Evolutionary conservation across 208 protist species (phyloP).

Genomic region (Strigomonas culicis): DNA sequence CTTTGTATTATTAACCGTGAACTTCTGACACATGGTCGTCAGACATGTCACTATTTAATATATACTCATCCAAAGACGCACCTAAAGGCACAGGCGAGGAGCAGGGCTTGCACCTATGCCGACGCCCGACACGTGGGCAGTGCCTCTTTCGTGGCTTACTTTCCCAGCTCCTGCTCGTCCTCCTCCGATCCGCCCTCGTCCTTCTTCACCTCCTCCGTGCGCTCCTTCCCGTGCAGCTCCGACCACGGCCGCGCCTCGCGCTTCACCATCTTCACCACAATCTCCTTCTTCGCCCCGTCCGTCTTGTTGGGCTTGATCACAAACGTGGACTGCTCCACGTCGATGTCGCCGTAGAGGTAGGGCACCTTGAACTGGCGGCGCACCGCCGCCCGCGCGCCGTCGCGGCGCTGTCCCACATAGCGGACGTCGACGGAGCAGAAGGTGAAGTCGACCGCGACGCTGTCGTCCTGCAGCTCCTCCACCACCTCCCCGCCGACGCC

Average conservation of each 20-base stretch:
- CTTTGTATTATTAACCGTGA: no score
- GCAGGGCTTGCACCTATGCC: no score
- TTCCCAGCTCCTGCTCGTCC: constrained; percentile 14
- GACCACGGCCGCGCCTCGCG: constrained; percentile 38
- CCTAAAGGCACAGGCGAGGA: no score
- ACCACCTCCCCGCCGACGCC: constrained; percentile 17
- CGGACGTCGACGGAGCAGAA: constrained; percentile 26
- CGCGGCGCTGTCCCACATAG: constrained; percentile 23
- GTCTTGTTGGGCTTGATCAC: constrained; percentile 34
- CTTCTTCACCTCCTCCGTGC: not conserved
- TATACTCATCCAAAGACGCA: no score
- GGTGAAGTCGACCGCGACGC: constrained; percentile 38
- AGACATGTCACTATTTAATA: no score
- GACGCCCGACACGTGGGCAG: no score
- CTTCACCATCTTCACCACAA: constrained; percentile 65
- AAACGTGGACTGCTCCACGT: not conserved
- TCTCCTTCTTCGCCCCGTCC: constrained; percentile 35
- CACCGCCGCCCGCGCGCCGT: constrained; percentile 7
- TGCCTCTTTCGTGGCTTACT: constrained; percentile 4
- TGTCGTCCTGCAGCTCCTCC: constrained; percentile 31
- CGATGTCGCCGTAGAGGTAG: not conserved
- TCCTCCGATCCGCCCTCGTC: constrained; percentile 23
- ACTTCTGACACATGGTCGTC: no score
- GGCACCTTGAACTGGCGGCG: not conserved
- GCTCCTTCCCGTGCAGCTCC: constrained; percentile 43